A percentile compares a stretch with the other conserved stretches of the same genome.
phyloP scores from a whole-genome alignment of 345 rosid species.

The Gossypioides kirkii region DNA sequence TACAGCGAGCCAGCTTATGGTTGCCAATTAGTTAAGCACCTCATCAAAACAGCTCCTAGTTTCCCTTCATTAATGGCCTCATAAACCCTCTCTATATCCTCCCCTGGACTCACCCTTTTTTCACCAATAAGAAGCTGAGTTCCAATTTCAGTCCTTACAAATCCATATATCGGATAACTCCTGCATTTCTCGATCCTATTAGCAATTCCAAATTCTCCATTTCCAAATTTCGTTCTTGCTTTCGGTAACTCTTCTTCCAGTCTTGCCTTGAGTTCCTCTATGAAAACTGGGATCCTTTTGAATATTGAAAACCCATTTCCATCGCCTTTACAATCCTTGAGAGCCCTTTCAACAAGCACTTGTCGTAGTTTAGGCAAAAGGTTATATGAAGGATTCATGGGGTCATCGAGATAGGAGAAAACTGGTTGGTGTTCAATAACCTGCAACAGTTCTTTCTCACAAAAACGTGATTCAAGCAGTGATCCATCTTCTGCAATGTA shows the following conservation, averaged over 20 bases:
- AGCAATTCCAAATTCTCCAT: conserved; percentile 18
- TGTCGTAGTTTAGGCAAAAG: conserved; percentile 36
- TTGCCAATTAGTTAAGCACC: not conserved
- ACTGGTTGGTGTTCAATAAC: conserved; percentile 37
- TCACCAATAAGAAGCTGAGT: conserved; percentile 42
- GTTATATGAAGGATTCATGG: conserved; percentile 33
- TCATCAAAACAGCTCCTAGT: not conserved
- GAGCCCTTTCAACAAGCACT: conserved; percentile 29
- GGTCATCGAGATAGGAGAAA: conserved; percentile 46
- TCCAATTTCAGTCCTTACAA: conserved; percentile 37
- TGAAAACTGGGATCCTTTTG: conserved; percentile 34
- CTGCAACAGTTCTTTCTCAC: conserved; percentile 40
- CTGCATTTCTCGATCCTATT: conserved; percentile 42
- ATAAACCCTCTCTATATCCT: conserved; percentile 43
- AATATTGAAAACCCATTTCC: conserved; percentile 30
- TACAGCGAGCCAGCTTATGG: not conserved
- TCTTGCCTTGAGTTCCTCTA: conserved; percentile 35
- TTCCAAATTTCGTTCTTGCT: conserved; percentile 30
- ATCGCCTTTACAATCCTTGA: conserved; percentile 19
- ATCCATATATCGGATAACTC: conserved; percentile 39
- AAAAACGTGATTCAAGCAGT: conserved; percentile 40
- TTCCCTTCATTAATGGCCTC: conserved; percentile 38
- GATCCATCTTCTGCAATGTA: conserved; percentile 39
- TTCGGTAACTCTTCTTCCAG: conserved; percentile 33
- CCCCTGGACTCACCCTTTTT: conserved; percentile 48